Conservation (phyloP, 2,329 filamentous ascomycete genomes). For the Zymoseptoria tritici region DNA sequence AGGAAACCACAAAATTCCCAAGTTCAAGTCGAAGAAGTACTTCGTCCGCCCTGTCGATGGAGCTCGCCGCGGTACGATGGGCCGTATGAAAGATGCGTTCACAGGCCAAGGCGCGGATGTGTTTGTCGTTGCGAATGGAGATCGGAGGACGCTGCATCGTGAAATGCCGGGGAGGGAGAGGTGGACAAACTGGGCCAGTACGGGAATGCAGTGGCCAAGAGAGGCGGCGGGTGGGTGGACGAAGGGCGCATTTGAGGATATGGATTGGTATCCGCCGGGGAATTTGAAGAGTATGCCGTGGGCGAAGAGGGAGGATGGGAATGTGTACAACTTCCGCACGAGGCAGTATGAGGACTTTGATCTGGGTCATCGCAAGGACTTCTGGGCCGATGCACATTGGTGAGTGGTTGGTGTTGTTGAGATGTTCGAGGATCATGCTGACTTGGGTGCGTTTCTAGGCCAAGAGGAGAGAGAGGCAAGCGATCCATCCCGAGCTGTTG, state of each 20-base stretch:
- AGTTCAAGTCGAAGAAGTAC: constrained; percentile 33
- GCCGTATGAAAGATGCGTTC: constrained; percentile 38
- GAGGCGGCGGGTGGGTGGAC: constrained; percentile 23
- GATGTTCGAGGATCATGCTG: background rate
- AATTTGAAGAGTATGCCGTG: constrained; percentile 15
- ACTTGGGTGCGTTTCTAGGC: background rate
- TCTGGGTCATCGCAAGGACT: constrained; percentile 8
- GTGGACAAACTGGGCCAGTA: constrained; percentile 32
- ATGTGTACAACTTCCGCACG: constrained; percentile 24
- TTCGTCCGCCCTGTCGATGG: constrained; percentile 42
- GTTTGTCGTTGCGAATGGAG: constrained; percentile 34
- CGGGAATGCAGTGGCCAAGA: constrained; percentile 12
- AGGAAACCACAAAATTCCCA: constrained; percentile 14
- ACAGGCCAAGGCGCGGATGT: constrained; percentile 39
- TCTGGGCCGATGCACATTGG: constrained; percentile 28
- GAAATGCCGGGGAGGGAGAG: constrained; percentile 31
- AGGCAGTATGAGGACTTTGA: constrained; percentile 18
- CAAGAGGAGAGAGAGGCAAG: constrained; percentile 15
- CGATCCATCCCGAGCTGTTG: constrained; percentile 16
- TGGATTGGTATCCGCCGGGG: constrained; percentile 26
- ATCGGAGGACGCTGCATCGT: constrained; percentile 31
- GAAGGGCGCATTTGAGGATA: constrained; percentile 31
- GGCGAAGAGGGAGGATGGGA: constrained; percentile 12
- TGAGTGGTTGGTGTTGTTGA: constrained; percentile 1
- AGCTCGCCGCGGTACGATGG: constrained; percentile 29